Percentiles rank a stretch among this genome's conserved stretches.
phyloP scores from a whole-genome alignment of 2,329 filamentous ascomycete genomes.

The Aureobasidium leucospermi region DNA sequence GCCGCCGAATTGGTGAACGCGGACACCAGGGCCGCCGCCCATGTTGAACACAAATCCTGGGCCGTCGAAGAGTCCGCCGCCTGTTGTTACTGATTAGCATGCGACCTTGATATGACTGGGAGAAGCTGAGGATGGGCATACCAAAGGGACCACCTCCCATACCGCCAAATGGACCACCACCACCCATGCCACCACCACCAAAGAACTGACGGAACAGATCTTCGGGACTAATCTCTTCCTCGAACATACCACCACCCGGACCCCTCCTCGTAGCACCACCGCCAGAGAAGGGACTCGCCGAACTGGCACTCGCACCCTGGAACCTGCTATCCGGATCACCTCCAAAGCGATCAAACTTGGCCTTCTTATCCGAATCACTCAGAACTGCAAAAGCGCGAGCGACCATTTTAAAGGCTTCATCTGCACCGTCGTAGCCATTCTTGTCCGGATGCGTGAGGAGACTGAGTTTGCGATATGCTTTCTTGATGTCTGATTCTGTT shows the following conservation, averaged over 20 bases:
- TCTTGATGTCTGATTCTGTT: conserved; percentile 85
- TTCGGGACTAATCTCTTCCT: conserved; percentile 90
- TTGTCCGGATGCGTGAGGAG: conserved; percentile 97
- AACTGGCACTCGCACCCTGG: conserved; percentile 47
- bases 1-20: conserved; percentile 93
- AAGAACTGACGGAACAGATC: conserved; percentile 98
- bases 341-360: conserved; percentile 80
- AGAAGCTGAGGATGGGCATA: neutral
- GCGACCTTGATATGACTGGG: neutral
- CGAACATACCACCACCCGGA: conserved; percentile 50
- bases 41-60: conserved; percentile 94
- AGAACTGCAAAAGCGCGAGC: conserved; percentile 87
- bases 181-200: conserved; percentile 56
- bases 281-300: conserved; percentile 54
- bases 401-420: conserved; percentile 98
- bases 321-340: conserved; percentile 89
- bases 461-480: conserved; percentile 91
- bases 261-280: conserved; percentile 31
- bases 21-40: conserved; percentile 73
- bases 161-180: conserved; percentile 37
- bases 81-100: conserved; percentile 23
- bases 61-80: conserved; percentile 60
- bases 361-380: conserved; percentile 86
- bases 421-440: conserved; percentile 90
- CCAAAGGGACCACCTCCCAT: conserved; percentile 1